phyloP scores from a whole-genome alignment of 2,329 filamentous ascomycete species.

The Helminthosporium solani region DNA sequence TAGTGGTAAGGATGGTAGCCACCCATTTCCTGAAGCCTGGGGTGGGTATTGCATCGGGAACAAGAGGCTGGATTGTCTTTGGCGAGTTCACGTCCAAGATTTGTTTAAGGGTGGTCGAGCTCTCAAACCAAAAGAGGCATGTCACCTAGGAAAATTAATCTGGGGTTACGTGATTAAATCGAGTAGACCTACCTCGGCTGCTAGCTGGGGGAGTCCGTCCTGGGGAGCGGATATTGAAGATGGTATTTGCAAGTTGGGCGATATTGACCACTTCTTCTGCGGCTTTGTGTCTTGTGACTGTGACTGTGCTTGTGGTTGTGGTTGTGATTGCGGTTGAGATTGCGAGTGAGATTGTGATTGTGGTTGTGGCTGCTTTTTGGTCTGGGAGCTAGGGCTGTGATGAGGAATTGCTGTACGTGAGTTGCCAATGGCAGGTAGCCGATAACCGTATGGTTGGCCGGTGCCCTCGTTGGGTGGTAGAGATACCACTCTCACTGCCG shows the following conservation, averaged over 20 bases:
- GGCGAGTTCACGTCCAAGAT: slow-evolving; percentile 63
- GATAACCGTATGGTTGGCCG: slow-evolving; percentile 35
- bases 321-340: too few relatives aligned
- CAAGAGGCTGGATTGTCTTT: slow-evolving; percentile 56
- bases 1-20: slow-evolving; percentile 83
- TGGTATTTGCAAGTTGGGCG: slow-evolving; percentile 40
- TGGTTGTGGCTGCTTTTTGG: too few relatives aligned
- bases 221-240: slow-evolving; percentile 41
- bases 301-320: slow-evolving; percentile 15
- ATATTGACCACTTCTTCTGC: slow-evolving; percentile 36
- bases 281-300: slow-evolving; percentile 15
- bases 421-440: slow-evolving; percentile 39
- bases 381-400: slow-evolving; percentile 24
- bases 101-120: slow-evolving; percentile 71
- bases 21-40: slow-evolving; percentile 92
- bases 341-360: too few relatives aligned
- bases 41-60: slow-evolving; percentile 71
- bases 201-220: slow-evolving; percentile 43
- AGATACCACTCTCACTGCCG: slow-evolving; percentile 35
- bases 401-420: slow-evolving; percentile 31
- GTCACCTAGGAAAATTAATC: slow-evolving; percentile 66
- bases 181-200: slow-evolving; percentile 39
- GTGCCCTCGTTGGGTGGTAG: slow-evolving; percentile 28
- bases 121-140: slow-evolving; percentile 97
- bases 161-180: slow-evolving; percentile 1